phyloP scores from a whole-genome alignment of 371 early-diverging fungal genomes.

The Mortierella sp. region DNA sequence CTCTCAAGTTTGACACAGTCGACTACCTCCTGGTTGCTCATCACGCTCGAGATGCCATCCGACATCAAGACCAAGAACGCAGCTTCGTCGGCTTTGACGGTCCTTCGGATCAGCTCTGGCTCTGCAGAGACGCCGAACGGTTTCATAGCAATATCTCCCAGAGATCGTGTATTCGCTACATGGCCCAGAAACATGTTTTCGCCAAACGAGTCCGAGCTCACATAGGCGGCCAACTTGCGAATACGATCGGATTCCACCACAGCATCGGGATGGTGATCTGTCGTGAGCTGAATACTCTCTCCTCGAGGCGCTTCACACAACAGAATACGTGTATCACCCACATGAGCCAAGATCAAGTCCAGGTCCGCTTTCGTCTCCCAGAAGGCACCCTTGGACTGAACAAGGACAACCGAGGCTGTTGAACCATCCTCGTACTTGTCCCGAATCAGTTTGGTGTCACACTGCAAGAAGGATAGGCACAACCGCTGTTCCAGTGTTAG shows the following conservation, averaged over 20 bases:
- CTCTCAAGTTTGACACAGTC: slow-evolving; percentile 70
- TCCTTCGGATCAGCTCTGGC: slow-evolving; percentile 70
- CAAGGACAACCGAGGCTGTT: slow-evolving; percentile 68
- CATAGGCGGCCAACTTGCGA: slow-evolving; percentile 69
- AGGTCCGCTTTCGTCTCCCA: slow-evolving; percentile 67
- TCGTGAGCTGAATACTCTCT: slow-evolving; percentile 62
- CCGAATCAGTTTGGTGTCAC: slow-evolving; percentile 58
- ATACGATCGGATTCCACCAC: slow-evolving; percentile 64
- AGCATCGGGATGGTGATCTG: slow-evolving; percentile 75
- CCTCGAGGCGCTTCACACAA: slow-evolving; percentile 68
- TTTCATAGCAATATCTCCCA: slow-evolving; percentile 80
- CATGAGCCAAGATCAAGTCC: slow-evolving; percentile 69
- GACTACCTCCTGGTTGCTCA: slow-evolving; percentile 83
- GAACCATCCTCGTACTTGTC: slow-evolving; percentile 63
- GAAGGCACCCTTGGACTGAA: slow-evolving; percentile 69
- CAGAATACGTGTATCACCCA: slow-evolving; percentile 70
- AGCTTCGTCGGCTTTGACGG: slow-evolving; percentile 58
- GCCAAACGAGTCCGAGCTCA: slow-evolving; percentile 81
- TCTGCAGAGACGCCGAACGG: slow-evolving; percentile 80
- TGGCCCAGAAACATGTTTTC: slow-evolving; percentile 76
- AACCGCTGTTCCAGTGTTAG: slow-evolving; percentile 70
- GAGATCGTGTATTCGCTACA: slow-evolving; percentile 77
- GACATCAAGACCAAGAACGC: slow-evolving; percentile 74
- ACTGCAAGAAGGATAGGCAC: slow-evolving; percentile 63
- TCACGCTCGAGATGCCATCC: slow-evolving; percentile 79